Conservation (phyloP, 305 asterid genomes). For the Fraxinus ornus region DNA sequence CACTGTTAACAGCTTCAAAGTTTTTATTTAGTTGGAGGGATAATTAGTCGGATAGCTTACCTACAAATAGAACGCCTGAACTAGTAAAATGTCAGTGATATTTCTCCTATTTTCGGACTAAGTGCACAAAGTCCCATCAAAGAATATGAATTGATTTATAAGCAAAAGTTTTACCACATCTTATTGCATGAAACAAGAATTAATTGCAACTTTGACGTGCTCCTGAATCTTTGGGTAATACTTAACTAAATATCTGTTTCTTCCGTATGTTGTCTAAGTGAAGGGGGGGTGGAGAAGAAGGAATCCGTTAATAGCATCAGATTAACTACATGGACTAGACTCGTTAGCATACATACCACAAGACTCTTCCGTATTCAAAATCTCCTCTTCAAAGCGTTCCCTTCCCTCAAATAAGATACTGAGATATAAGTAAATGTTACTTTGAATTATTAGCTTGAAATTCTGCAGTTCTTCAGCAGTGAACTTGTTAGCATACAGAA, state of each 20-base stretch:
- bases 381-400: conserved; percentile 68
- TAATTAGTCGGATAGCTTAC: not conserved
- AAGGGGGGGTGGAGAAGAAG: not conserved
- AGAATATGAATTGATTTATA: not conserved
- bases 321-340: not conserved
- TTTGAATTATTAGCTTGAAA: conserved; percentile 59
- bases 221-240: not conserved
- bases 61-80: not conserved
- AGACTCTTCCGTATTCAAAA: not conserved
- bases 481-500: conserved; percentile 50
- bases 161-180: not conserved
- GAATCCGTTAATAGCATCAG: not conserved
- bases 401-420: conserved; percentile 63
- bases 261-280: not conserved
- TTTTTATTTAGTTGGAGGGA: not conserved
- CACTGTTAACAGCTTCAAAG: not conserved
- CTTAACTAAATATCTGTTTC: not conserved
- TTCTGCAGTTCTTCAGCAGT: conserved; percentile 57
- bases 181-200: not conserved
- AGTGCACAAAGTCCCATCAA: not conserved
- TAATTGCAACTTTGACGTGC: not conserved
- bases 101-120: not conserved
- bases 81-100: not conserved
- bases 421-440: conserved; percentile 57
- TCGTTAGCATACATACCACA: not conserved